Evolutionary conservation across 495 filamentous ascomycete species (phyloP), one percentile per base, ranked within the genome.

Genomic region (Rhypophila decipiens): DNA sequence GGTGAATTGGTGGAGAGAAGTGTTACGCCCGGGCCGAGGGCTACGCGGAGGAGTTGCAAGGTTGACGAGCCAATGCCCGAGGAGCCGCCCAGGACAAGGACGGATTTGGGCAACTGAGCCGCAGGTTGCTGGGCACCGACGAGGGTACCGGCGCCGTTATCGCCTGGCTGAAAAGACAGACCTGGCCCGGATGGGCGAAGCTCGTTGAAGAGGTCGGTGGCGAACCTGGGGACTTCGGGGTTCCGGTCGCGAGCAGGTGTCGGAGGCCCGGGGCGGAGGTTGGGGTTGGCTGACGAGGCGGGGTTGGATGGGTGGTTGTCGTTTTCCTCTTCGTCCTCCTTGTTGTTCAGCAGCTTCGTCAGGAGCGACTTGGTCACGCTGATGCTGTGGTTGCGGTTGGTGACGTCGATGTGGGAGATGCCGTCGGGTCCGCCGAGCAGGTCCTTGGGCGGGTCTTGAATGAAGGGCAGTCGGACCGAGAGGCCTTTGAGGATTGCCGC

Each of bases 1-100:
- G 58, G 41, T 0, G 68, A 70, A 50, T 68, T 71, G 21, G 68
- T 72, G 1, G 63, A 47, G 18, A 74, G 54, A 31, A 75, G 65
- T 7, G 47, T 58, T 9, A 56, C 57, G 10, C 39, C 33, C 8
- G 63, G 67, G 10, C n/a, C 31, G 15, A 70, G 66, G 21, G 53
- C 56, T 2, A 53, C 11, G 11, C 71, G 67, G 7, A 74, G 56
- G 15, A 73, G 63, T 44, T 73, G 71, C 39, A 73, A 63, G 7
- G 63, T 65, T 8, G 52, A 55, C 3, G 63, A 54, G 27, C 71
- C 72, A 15, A 72, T 56, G 17, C 53, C 63, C 4, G 72, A 72
- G 47, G 62, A 64, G 17, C 67, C 72, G 42, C 72, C 72, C 0
- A 75, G 46, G 15, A 75, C 53, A 9, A 74, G 67, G 37, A 73